Evolutionary conservation across 129 eudicot species (phyloP).

Genomic region (Artemisia tridentata): DNA sequence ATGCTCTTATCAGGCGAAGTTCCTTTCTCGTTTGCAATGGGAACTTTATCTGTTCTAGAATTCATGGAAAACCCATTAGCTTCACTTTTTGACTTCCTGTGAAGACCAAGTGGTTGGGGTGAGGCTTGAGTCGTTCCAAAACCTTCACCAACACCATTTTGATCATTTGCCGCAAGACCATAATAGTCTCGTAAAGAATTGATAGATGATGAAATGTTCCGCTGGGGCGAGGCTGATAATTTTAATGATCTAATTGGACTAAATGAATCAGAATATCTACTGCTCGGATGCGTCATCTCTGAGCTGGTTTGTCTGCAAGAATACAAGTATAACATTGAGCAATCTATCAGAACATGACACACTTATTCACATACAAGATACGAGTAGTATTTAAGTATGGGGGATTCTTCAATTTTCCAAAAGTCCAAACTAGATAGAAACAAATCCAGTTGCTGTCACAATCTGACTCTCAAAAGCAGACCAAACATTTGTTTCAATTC

Average conservation of each 20-base stretch:
- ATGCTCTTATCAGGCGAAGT: conserved; percentile 40
- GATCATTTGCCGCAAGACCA: conserved; percentile 45
- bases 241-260: conserved; percentile 65
- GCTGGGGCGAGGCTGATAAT: conserved; percentile 54
- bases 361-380: background rate
- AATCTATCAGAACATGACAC: background rate
- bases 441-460: background rate
- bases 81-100: conserved; percentile 61
- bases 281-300: conserved; percentile 46
- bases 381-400: background rate
- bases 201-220: conserved; percentile 59
- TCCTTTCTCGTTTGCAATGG: conserved; percentile 30
- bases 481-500: background rate
- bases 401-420: background rate
- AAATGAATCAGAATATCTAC: conserved; percentile 62
- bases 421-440: background rate
- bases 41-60: conserved; percentile 13
- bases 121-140: conserved; percentile 49
- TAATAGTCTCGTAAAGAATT: conserved; percentile 60
- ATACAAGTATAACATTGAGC: conserved; percentile 1
- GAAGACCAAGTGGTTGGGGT: conserved; percentile 51
- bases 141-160: conserved; percentile 34
- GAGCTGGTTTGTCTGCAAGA: conserved; percentile 53
- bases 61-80: conserved; percentile 42
- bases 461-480: background rate